phyloP scores from a whole-genome alignment of 2,329 filamentous ascomycete genomes.

The Helotiales sp. region DNA sequence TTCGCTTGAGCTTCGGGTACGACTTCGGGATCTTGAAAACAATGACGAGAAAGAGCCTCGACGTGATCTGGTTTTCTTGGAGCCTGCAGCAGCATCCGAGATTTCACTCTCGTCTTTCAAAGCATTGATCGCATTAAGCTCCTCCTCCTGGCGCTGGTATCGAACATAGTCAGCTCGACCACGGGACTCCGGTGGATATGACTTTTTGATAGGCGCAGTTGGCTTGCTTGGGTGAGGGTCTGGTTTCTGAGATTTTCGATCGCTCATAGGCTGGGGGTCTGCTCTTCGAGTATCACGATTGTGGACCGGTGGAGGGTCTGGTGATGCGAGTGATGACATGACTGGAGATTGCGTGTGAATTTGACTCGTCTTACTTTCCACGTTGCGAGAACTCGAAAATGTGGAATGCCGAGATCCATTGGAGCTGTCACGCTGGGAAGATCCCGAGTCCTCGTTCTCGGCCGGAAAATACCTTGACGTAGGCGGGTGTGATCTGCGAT shows the following conservation, averaged over 20 bases:
- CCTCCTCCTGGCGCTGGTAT: constrained; percentile 24
- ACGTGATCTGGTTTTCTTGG: constrained; percentile 21
- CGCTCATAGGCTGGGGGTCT: background rate
- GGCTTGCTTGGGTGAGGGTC: background rate
- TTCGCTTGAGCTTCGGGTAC: constrained; percentile 18
- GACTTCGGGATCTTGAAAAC: constrained; percentile 17
- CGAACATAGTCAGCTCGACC: constrained; percentile 22
- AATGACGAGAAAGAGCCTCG: constrained; percentile 7
- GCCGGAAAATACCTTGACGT: constrained; percentile 23
- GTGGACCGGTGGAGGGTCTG: background rate
- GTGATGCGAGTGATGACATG: background rate
- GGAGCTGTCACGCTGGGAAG: constrained; percentile 18
- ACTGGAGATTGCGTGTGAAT: background rate
- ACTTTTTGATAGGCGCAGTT: constrained; percentile 1
- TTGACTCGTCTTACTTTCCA: constrained; percentile 2
- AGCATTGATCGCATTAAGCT: constrained; percentile 15
- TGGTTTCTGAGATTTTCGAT: background rate
- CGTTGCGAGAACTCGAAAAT: background rate
- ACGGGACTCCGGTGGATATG: constrained; percentile 7
- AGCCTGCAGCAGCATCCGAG: constrained; percentile 4
- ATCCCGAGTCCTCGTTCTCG: constrained; percentile 17
- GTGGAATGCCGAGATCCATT: constrained; percentile 12
- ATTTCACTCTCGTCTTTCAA: constrained; percentile 22
- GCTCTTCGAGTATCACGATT: background rate
- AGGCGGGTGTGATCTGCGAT: constrained; percentile 21